Evolutionary conservation across 352 stramenopile genomes (phyloP), one percentile per base, ranked within the genome.

Genomic region (Elongisporangium undulatum): DNA sequence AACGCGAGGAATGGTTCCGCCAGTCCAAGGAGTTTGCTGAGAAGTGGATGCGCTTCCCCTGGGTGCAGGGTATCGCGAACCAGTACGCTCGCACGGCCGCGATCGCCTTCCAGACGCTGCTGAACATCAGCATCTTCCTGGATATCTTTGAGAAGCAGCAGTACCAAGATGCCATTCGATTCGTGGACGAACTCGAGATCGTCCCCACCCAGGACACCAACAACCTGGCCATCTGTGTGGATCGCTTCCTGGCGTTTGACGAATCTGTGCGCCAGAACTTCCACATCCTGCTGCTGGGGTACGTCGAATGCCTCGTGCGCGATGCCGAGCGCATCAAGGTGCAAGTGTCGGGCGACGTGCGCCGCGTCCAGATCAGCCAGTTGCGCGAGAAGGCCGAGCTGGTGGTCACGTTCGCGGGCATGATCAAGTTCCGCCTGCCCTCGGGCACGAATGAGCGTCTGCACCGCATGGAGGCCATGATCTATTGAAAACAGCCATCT

Each of bases 401-500:
- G 15, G 68, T 94, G 26, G 86, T 95, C 56, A 92, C 84, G 45
- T 95, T 95, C 55, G 81, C 86, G 3, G 86, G 86, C 20, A 94
- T 95, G 86, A 87, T 95, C 72, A 95, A 94, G 71, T 90, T 92
- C 66, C 86, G 86, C 34, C 62, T 94, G 49, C 86, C 86, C 6
- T 71, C 83, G 9, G 86, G 85, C 39, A 92, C 83, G 15, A 92
- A 92, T 62, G 86, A 94, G 61, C 80, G 85, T 24, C 65, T 95
- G 45, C 90, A 92, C 68, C 86, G 85, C 62, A 89, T 95, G 82
- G 86, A 95, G 58, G 72, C 75, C 60, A 94, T 94, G 85, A 94
- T 94, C 71, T 90, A 89, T 75, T 93, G 34, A 45, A 86, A 62
- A 64, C 58, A 39, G 23, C 49, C 49, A 48, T 58, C 23, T 41